These are phyloP conservation scores for Eimeria tenella DNA, from an alignment of 169 alveolate genomes.

Conservation along the genomic window DNA sequence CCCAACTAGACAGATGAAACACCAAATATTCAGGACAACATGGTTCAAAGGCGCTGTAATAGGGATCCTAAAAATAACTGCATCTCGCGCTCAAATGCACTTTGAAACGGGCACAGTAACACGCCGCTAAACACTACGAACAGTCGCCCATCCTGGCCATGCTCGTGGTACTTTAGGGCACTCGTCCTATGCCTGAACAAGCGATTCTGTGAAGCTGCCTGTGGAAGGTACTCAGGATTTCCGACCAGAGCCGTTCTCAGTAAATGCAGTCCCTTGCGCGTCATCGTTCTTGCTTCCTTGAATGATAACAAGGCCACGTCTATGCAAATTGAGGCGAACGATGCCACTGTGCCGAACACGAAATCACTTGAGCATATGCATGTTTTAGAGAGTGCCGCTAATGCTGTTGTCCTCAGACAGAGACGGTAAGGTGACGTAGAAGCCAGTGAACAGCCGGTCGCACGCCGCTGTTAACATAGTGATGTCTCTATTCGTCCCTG, in stretches of 20 bases:
- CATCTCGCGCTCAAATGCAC: neutral
- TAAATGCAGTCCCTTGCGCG: neutral
- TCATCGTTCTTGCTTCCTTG: constrained; percentile 13
- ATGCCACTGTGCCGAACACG: constrained; percentile 31
- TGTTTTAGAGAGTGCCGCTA: neutral
- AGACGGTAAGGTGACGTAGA: neutral
- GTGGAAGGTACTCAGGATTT: neutral
- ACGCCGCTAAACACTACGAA: too few relatives aligned
- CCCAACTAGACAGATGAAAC: neutral
- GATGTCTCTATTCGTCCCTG: too few relatives aligned
- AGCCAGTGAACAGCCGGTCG: neutral
- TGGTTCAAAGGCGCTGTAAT: neutral
- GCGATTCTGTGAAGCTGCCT: too few relatives aligned
- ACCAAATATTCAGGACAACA: too few relatives aligned
- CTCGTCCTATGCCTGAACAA: too few relatives aligned
- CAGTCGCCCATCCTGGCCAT: too few relatives aligned
- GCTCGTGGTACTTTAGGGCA: too few relatives aligned
- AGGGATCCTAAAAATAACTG: neutral
- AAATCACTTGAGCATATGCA: neutral
- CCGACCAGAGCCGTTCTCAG: constrained; percentile 70
- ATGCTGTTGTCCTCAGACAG: neutral
- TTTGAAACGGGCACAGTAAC: neutral
- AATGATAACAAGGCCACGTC: constrained; percentile 59
- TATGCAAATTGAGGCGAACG: constrained; percentile 18
- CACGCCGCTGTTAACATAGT: neutral